Evolutionary conservation across 805 yeast genomes (phyloP), one percentile per base, ranked within the genome.

Genomic region (Wickerhamiella hasegawae): DNA sequence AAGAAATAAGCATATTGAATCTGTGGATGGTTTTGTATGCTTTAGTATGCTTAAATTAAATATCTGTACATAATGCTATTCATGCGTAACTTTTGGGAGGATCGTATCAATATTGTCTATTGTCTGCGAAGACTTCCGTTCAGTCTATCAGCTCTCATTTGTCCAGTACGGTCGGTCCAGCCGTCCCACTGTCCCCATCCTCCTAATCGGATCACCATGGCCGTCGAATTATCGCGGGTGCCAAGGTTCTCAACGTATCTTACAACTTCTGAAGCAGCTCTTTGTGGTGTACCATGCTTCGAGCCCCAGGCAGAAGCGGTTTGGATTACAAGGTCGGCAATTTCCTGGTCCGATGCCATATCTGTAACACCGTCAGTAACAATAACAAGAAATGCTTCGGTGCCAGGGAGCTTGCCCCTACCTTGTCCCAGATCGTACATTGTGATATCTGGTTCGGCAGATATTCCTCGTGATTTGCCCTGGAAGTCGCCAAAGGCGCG

Each of bases 131-230:
- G 11, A 11, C 24, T 21, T 21, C 11, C 24, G 11, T 21, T 21
- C 24, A 79, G 56, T 45, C 80, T 66, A 39, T 76, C 76, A 53
- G 80, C 94, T 42, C 98, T 65, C 37, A 71, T 54, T 31, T 66
- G 68, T 1, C 95, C 96, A 1, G 96, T 83, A 32, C 93, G 60
- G 58, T 87, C 97, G 3, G 63, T 49, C 37, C 68, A 57, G 23
- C 45, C 39, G 5, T 90, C 87, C 96, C 98, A 90, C 37, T 73
- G 68, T 4, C 94, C 95, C 98, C 98, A 90, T 8, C 94, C 94
- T 24, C 69, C 66, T 37, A 90, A 60, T 40, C 92, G 62, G 9
- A 87, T 56, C 4, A 90, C 80, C 42, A 78, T 49, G 52, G 95
- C 83, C 2, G 96, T 83, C n/a, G 97, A 93, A 57, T 90, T 90